A percentile compares a stretch with the other conserved stretches of the same genome.
phyloP scores from a whole-genome alignment of 202 grass and related monocot genomes.

The Schoenoplectus tabernaemontani region DNA sequence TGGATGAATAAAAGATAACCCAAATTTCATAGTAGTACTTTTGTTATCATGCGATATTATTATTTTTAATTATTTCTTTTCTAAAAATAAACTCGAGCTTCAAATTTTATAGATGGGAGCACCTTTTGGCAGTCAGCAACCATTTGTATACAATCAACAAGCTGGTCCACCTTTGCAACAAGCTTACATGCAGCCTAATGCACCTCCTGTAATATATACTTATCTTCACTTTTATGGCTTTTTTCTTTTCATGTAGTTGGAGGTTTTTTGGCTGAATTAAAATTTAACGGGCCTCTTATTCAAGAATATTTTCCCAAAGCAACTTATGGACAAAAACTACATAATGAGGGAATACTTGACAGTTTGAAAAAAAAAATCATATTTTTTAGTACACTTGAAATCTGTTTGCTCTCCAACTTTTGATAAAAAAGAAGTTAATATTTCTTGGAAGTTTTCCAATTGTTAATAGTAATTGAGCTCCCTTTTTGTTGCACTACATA shows the following conservation, averaged over 20 bases:
- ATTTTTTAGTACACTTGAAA: background rate
- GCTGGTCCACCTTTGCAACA: slow-evolving; percentile 44
- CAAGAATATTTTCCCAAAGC: background rate
- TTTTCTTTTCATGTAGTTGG: background rate
- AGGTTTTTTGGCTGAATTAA: background rate
- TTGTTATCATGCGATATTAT: background rate
- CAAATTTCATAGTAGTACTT: background rate
- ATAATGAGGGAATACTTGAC: background rate
- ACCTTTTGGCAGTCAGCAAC: slow-evolving; percentile 48
- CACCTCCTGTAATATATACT: slow-evolving; percentile 36
- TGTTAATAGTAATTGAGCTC: background rate
- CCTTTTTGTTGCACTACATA: background rate
- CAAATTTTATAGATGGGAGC: slow-evolving; percentile 41
- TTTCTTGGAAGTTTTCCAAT: background rate
- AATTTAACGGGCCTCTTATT: background rate
- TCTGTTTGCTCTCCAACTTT: background rate
- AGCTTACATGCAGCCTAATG: slow-evolving; percentile 65
- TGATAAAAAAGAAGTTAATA: too few species aligned
- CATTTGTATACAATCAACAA: slow-evolving; percentile 56
- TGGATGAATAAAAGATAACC: background rate
- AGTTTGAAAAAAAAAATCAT: background rate
- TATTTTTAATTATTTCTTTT: background rate
- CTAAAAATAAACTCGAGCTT: slow-evolving; percentile 1
- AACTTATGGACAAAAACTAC: background rate
- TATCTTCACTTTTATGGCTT: slow-evolving; percentile 12